A percentile compares a stretch with the other conserved stretches of the same genome.
Conservation (phyloP, 2,329 filamentous ascomycete species). For the Nemania abortiva region DNA sequence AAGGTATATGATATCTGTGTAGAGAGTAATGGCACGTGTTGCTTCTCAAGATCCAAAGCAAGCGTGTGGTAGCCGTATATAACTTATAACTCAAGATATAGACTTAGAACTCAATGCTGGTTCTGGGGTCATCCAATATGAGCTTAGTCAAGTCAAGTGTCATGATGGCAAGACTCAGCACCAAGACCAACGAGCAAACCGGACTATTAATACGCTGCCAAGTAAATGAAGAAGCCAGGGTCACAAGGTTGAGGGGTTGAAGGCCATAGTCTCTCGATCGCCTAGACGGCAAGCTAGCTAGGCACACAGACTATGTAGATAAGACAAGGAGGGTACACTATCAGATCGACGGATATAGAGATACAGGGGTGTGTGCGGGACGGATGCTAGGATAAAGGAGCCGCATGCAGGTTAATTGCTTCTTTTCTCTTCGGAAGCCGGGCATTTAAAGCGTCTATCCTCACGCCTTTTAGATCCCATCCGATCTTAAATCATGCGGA, state of each 20-base stretch:
- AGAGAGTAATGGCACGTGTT: slow-evolving; percentile 10
- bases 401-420: slow-evolving; percentile 33
- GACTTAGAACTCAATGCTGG: not conserved
- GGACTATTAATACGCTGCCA: slow-evolving; percentile 15
- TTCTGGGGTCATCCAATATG: slow-evolving; percentile 10
- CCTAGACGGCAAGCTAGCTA: slow-evolving; percentile 4
- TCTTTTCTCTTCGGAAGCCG: slow-evolving; percentile 18
- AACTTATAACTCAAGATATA: slow-evolving; percentile 6
- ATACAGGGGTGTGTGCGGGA: slow-evolving; percentile 23
- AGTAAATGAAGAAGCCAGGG: slow-evolving; percentile 1
- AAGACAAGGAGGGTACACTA: slow-evolving; percentile 19
- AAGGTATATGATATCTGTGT: not conserved
- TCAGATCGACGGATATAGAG: slow-evolving; percentile 16
- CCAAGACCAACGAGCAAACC: slow-evolving; percentile 3
- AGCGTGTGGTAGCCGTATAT: not conserved
- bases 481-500: slow-evolving; percentile 3
- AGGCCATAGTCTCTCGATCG: slow-evolving; percentile 20
- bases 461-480: slow-evolving; percentile 9
- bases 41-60: not conserved
- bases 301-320: slow-evolving; percentile 19
- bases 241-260: slow-evolving; percentile 4
- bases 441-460: slow-evolving; percentile 14
- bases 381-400: slow-evolving; percentile 25
- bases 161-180: not conserved
- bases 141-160: slow-evolving; percentile 5